Percentiles rank a stretch among this genome's conserved stretches.
These are phyloP conservation scores for Xylaria digitata DNA, from an alignment of 2,329 filamentous ascomycete species.

Conservation along the genomic window DNA sequence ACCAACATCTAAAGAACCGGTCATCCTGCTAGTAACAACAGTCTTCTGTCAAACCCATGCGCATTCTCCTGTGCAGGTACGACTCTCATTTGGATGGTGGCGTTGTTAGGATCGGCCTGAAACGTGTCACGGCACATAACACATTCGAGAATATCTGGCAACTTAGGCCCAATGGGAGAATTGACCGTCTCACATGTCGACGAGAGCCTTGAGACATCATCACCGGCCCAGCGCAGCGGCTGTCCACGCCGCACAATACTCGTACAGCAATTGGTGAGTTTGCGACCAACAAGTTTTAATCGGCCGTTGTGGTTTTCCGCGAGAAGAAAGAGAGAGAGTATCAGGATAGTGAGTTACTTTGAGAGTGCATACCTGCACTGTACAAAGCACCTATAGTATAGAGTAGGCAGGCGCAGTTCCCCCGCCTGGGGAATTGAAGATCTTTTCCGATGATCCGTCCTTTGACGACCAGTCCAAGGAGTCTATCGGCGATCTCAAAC, in stretches of 20 bases:
- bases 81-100: conserved; percentile 19
- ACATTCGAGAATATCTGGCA: conserved; percentile 29
- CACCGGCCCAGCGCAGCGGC: background rate
- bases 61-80: conserved; percentile 13
- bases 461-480: conserved; percentile 15
- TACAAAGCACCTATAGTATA: background rate
- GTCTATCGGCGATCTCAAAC: conserved; percentile 23
- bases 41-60: background rate
- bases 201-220: conserved; percentile 22
- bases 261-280: conserved; percentile 19
- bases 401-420: conserved; percentile 8
- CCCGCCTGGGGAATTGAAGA: conserved; percentile 18
- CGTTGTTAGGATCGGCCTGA: conserved; percentile 27
- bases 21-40: background rate
- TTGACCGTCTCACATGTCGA: conserved; percentile 23
- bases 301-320: background rate
- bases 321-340: background rate
- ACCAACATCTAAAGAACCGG: background rate
- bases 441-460: background rate
- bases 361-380: conserved; percentile 1
- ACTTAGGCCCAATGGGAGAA: conserved; percentile 29
- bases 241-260: conserved; percentile 9
- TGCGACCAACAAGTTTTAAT: conserved; percentile 17
- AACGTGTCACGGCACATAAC: conserved; percentile 30
- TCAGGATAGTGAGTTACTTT: background rate